phyloP scores from a whole-genome alignment of 2,329 filamentous ascomycete genomes.

The Teratosphaeriaceae sp. region DNA sequence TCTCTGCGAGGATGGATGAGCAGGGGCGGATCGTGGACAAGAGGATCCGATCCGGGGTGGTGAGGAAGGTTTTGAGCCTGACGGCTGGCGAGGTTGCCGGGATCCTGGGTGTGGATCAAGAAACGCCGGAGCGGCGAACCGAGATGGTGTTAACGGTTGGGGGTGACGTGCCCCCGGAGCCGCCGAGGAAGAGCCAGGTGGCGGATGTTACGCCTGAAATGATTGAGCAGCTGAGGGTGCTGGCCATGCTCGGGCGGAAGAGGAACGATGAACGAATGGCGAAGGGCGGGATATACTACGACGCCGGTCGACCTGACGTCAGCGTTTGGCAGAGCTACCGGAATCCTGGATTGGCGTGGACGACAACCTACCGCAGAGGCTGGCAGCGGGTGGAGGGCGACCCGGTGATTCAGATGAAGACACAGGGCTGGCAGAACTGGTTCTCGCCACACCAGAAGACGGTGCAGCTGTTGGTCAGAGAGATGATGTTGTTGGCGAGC shows the following conservation, averaged over 20 bases:
- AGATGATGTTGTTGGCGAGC: slow-evolving; percentile 52
- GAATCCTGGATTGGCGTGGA: slow-evolving; percentile 32
- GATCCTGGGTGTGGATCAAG: slow-evolving; percentile 11
- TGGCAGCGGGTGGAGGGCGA: slow-evolving; percentile 36
- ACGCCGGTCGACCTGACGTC: slow-evolving; percentile 22
- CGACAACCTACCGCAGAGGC: slow-evolving; percentile 32
- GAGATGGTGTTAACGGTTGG: slow-evolving; percentile 27
- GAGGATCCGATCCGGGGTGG: slow-evolving; percentile 46
- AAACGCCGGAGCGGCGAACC: background rate
- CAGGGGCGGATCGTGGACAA: slow-evolving; percentile 49
- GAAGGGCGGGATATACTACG: slow-evolving; percentile 34
- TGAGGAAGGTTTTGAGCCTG: slow-evolving; percentile 49
- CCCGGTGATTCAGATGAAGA: slow-evolving; percentile 35
- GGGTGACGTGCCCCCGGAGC: slow-evolving; percentile 22
- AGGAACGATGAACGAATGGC: slow-evolving; percentile 28
- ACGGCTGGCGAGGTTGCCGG: slow-evolving; percentile 37
- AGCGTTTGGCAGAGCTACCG: slow-evolving; percentile 30
- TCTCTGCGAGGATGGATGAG: slow-evolving; percentile 50
- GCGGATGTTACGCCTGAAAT: slow-evolving; percentile 20
- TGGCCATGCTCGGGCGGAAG: slow-evolving; percentile 30
- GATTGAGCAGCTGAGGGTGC: slow-evolving; percentile 27
- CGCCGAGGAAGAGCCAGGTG: slow-evolving; percentile 11
- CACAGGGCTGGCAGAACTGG: slow-evolving; percentile 29
- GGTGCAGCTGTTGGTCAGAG: slow-evolving; percentile 31
- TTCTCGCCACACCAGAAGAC: slow-evolving; percentile 16